A percentile compares a stretch with the other conserved stretches of the same genome.
Conservation (phyloP, 2,329 filamentous ascomycete genomes). For the Calonectria ilicicola region DNA sequence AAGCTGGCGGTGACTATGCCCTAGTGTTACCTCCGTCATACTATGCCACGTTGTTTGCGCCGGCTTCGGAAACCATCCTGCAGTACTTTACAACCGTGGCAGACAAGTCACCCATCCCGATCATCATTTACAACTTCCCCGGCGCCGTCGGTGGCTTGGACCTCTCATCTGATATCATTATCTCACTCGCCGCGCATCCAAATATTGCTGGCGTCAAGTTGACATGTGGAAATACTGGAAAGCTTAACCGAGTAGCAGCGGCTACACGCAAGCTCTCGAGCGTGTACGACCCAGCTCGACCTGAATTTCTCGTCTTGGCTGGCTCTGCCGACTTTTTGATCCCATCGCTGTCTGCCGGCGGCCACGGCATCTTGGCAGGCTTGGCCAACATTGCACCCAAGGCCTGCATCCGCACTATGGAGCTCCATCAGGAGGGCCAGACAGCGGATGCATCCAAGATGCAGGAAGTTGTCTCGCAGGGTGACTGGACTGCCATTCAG, state of each 20-base stretch:
- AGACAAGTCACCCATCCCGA: slow-evolving; percentile 70
- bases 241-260: slow-evolving; percentile 72
- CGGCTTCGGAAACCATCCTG: slow-evolving; percentile 62
- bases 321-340: slow-evolving; percentile 80
- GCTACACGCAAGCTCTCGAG: slow-evolving; percentile 60
- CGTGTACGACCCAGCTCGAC: slow-evolving; percentile 19
- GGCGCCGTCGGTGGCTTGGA: slow-evolving; percentile 74
- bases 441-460: slow-evolving; percentile 70
- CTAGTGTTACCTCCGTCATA: slow-evolving; percentile 83
- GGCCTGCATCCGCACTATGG: slow-evolving; percentile 71
- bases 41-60: slow-evolving; percentile 76
- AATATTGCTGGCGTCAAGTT: slow-evolving; percentile 78
- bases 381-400: slow-evolving; percentile 79
- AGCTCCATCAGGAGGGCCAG: slow-evolving; percentile 70
- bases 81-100: slow-evolving; percentile 77
- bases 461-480: slow-evolving; percentile 74
- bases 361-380: slow-evolving; percentile 78
- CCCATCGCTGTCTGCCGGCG: slow-evolving; percentile 75
- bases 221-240: slow-evolving; percentile 78
- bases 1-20: slow-evolving; percentile 79
- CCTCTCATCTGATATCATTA: slow-evolving; percentile 71
- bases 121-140: slow-evolving; percentile 79
- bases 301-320: slow-evolving; percentile 75
- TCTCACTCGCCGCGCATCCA: slow-evolving; percentile 69
- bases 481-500: slow-evolving; percentile 80